Evolutionary conservation across 2,329 filamentous ascomycete species (phyloP).

Genomic region (Penicillium fuscoglaucum): DNA sequence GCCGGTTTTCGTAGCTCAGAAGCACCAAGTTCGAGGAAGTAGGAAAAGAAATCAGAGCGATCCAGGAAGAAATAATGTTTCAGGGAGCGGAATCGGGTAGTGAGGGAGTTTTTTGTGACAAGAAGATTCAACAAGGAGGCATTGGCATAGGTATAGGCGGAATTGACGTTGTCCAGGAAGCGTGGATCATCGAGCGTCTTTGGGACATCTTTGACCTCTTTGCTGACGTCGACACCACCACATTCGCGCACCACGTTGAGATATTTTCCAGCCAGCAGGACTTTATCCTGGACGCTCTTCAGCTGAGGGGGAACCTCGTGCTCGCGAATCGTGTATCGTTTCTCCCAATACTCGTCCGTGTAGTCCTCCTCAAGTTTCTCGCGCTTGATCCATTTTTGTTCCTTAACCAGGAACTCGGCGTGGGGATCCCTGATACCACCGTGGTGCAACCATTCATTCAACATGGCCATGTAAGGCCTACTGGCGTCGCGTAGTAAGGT

Average conservation of each 20-base stretch:
- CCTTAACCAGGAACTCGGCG: conserved; percentile 89
- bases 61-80: conserved; percentile 99
- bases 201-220: conserved; percentile 84
- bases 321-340: conserved; percentile 90
- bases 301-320: conserved; percentile 90
- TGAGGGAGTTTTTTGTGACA: conserved; percentile 87
- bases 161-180: conserved; percentile 94
- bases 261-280: conserved; percentile 93
- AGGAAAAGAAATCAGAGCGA: conserved; percentile 95
- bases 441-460: conserved; percentile 98
- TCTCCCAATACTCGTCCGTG: conserved; percentile 99
- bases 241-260: conserved; percentile 97
- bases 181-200: conserved; percentile 86
- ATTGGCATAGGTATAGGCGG: conserved; percentile 92
- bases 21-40: conserved; percentile 88
- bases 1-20: conserved; percentile 90
- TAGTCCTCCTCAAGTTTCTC: conserved; percentile 94
- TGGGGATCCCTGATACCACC: conserved; percentile 94
- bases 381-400: conserved; percentile 90
- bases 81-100: conserved; percentile 79
- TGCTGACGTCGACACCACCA: conserved; percentile 90
- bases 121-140: conserved; percentile 87
- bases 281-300: conserved; percentile 87
- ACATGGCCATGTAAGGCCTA: conserved; percentile 93
- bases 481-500: conserved; percentile 83